Conservation (phyloP, 495 filamentous ascomycete species). For the Podospora comata region DNA sequence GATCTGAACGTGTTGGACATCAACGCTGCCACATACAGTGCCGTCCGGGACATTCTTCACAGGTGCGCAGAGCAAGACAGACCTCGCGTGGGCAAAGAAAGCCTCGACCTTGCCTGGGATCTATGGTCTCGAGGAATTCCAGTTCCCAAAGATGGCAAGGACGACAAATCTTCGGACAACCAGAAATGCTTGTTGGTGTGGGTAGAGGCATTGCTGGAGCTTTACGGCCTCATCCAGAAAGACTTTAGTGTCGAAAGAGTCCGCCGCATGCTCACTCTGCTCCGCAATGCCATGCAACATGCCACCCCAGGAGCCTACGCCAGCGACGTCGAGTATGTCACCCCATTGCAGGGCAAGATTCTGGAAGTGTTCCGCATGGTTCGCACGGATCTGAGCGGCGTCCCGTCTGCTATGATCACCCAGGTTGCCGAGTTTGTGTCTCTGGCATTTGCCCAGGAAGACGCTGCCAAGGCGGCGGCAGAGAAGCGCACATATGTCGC, state of each 20-base stretch:
- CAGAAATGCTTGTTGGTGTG: constrained; percentile 78
- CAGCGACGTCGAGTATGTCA: constrained; percentile 79
- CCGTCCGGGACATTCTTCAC: constrained; percentile 63
- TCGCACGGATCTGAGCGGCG: constrained; percentile 62
- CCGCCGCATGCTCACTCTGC: constrained; percentile 58
- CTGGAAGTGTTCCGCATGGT: constrained; percentile 69
- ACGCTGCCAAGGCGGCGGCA: constrained; percentile 30
- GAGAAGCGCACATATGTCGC: constrained; percentile 75
- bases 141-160: constrained; percentile 39
- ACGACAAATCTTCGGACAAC: constrained; percentile 56
- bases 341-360: constrained; percentile 70
- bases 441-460: constrained; percentile 56
- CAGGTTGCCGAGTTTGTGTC: constrained; percentile 67
- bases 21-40: constrained; percentile 67
- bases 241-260: constrained; percentile 60
- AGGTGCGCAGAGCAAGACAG: constrained; percentile 45
- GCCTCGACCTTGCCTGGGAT: constrained; percentile 64
- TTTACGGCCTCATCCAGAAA: constrained; percentile 74
- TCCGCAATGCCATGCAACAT: constrained; percentile 53
- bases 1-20: constrained; percentile 62
- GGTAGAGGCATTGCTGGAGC: constrained; percentile 67
- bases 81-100: constrained; percentile 53
- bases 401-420: constrained; percentile 63
- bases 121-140: constrained; percentile 68
- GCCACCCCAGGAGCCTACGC: constrained; percentile 73